A percentile compares a stretch with the other conserved stretches of the same genome.
Evolutionary conservation across 2,329 filamentous ascomycete species (phyloP).

Genomic region (Setomelanomma holmii): DNA sequence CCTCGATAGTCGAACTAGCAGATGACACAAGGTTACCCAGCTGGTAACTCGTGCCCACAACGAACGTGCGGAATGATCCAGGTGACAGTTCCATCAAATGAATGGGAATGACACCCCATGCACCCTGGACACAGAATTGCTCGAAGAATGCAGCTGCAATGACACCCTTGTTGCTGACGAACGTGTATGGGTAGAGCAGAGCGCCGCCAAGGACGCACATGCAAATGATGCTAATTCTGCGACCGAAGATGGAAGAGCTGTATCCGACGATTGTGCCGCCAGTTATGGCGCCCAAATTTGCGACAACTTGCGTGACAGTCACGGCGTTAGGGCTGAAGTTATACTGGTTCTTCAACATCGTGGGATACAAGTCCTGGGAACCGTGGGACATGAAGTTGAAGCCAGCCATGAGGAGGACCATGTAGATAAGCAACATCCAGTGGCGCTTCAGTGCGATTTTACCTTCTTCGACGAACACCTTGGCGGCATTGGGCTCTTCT

Average conservation of each 20-base stretch:
- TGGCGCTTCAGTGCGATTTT: slow-evolving; percentile 79
- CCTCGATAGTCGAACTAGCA: slow-evolving; percentile 77
- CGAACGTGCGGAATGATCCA: slow-evolving; percentile 74
- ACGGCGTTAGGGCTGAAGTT: slow-evolving; percentile 58
- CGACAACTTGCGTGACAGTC: slow-evolving; percentile 59
- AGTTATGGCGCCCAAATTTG: slow-evolving; percentile 58
- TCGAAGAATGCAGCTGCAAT: slow-evolving; percentile 86
- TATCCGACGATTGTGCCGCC: slow-evolving; percentile 58
- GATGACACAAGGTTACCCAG: slow-evolving; percentile 77
- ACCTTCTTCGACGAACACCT: slow-evolving; percentile 76
- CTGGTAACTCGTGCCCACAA: slow-evolving; percentile 77
- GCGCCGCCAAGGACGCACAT: slow-evolving; percentile 71
- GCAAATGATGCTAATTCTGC: slow-evolving; percentile 57
- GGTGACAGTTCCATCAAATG: slow-evolving; percentile 80
- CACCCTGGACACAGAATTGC: slow-evolving; percentile 57
- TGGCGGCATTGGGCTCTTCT: slow-evolving; percentile 64
- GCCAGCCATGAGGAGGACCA: slow-evolving; percentile 86
- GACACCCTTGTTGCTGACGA: slow-evolving; percentile 66
- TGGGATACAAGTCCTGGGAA: slow-evolving; percentile 70
- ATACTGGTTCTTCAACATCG: slow-evolving; percentile 66
- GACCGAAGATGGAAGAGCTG: slow-evolving; percentile 54
- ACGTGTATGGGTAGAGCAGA: slow-evolving; percentile 83
- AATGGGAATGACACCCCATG: slow-evolving; percentile 61
- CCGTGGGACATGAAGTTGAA: slow-evolving; percentile 94
- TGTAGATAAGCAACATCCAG: slow-evolving; percentile 80